Base-by-base conservation (phyloP, 805 yeast genomes). In the Cyberlindnera mycetangii region DNA sequence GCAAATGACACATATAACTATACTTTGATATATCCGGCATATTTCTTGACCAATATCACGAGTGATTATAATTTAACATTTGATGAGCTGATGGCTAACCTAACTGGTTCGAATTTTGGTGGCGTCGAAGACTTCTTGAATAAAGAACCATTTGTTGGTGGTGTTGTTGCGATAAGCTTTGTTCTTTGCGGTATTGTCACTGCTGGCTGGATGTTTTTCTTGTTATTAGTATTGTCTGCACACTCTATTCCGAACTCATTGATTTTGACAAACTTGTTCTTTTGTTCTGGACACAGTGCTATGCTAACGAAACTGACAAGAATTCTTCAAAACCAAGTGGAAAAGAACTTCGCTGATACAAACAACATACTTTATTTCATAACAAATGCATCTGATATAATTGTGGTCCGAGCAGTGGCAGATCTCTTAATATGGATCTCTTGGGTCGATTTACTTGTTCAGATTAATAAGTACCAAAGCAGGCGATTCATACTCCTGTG, bases 121-220 rank as follows among this genome's bases (percentile, higher is more conserved):
- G 32, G 44, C 4, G 48, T 45, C 4, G 42, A 36, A 3, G 34
- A 34, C 1, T 25, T 44, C 12, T 30, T 37, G 39, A 47, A 47
- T 34, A 66, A 59, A 44, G 76, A 72, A 43, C 46, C 54, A 1
- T 73, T 72, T 42, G 48, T 54, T 4, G 59, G 62, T 19, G 67
- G 77, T 14, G 67, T 70, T 36, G 59, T 72, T 2, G 60, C 72
- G 33, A 63, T 80, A 4, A 63, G 76, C 35, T 81, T 78, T 61
- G 74, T 74, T n/a, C 57, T 75, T 4, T 70, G 78, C 43, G 78
- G 81, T 0, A 68, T 77, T 16, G 78, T 79, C 48, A 77, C 79
- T 6, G 73, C 83, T 14, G 69, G 82, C 21, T 87, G 95, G 95
- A 78, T 85, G 79, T 67, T 87, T 20, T 64, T 83, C 40, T 48